Conservation (phyloP, 2,329 filamentous ascomycete species). For the Arthrobotrys entomopaga region DNA sequence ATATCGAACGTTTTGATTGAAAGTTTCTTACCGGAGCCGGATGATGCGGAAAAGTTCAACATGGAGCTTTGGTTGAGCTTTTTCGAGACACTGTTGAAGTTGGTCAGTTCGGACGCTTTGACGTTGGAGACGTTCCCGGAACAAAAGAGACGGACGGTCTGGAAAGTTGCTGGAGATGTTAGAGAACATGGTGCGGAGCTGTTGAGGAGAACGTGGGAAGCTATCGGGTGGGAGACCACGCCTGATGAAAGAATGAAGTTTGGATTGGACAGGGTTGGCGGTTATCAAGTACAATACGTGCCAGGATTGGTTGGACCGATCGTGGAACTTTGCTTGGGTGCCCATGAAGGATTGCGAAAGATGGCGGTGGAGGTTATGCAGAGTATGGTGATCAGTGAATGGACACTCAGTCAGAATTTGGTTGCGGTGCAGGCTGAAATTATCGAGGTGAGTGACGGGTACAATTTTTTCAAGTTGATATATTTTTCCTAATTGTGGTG, state of each 20-base stretch:
- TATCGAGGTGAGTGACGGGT: constrained; percentile 71
- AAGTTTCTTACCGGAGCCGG: constrained; percentile 84
- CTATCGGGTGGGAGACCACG: constrained; percentile 94
- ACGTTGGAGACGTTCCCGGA: constrained; percentile 96
- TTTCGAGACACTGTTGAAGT: constrained; percentile 86
- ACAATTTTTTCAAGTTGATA: neutral
- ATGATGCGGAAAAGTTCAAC: constrained; percentile 90
- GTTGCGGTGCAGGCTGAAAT: constrained; percentile 93
- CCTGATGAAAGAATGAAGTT: constrained; percentile 81
- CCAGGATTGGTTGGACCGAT: constrained; percentile 90
- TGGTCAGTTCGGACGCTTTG: constrained; percentile 87
- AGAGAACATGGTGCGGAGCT: constrained; percentile 89
- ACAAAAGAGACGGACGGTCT: constrained; percentile 93
- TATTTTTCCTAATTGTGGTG: constrained; percentile 36
- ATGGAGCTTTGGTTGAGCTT: constrained; percentile 94
- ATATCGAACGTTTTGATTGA: constrained; percentile 82
- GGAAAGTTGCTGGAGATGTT: constrained; percentile 98
- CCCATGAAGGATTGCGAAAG: constrained; percentile 87
- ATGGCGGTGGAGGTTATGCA: constrained; percentile 94
- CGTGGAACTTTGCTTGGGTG: constrained; percentile 91
- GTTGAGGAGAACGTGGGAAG: constrained; percentile 86
- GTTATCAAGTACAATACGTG: constrained; percentile 98
- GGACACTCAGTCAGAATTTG: constrained; percentile 92
- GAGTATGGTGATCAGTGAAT: constrained; percentile 98
- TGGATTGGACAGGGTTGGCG: constrained; percentile 84